phyloP scores from a whole-genome alignment of 352 stramenopile genomes.

The Phytophthora quininea region DNA sequence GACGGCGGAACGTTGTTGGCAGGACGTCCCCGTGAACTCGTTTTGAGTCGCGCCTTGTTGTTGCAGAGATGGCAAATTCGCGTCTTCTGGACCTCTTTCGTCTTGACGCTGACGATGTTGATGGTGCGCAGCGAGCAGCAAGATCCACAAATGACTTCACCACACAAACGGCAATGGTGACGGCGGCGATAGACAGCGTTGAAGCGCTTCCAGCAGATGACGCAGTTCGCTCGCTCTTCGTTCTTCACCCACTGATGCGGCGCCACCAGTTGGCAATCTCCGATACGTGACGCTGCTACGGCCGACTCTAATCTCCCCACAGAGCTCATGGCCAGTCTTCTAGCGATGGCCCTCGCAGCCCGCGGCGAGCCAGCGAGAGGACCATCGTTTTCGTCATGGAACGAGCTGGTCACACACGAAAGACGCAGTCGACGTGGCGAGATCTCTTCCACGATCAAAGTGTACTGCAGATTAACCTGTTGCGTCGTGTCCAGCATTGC shows the following conservation, averaged over 20 bases:
- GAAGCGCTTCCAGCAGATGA: constrained; percentile 75
- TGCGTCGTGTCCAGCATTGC: constrained; percentile 22
- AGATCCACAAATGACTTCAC: constrained; percentile 63
- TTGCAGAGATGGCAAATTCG: constrained; percentile 75
- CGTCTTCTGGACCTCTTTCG: constrained; percentile 53
- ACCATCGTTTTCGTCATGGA: constrained; percentile 48
- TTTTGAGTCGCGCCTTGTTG: constrained; percentile 50
- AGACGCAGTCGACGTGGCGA: constrained; percentile 46
- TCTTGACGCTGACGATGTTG: constrained; percentile 35
- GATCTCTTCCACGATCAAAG: constrained; percentile 70
- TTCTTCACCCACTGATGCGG: constrained; percentile 72
- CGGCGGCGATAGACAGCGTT: constrained; percentile 58
- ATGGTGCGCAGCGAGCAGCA: constrained; percentile 57
- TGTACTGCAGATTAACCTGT: constrained; percentile 65
- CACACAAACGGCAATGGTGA: constrained; percentile 72
- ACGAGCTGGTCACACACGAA: constrained; percentile 64
- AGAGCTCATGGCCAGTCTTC: constrained; percentile 51
- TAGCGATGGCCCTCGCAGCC: constrained; percentile 45
- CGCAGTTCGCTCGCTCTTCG: constrained; percentile 54
- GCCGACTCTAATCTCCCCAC: constrained; percentile 55
- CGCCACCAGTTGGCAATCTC: constrained; percentile 44
- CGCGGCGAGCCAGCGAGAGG: constrained; percentile 31
- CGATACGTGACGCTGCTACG: constrained; percentile 53
- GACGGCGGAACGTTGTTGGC: constrained; percentile 31
- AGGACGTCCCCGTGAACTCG: constrained; percentile 35